These are phyloP conservation scores for Globisporangium spinosum DNA, from an alignment of 352 stramenopile genomes.

Conservation along the genomic window DNA sequence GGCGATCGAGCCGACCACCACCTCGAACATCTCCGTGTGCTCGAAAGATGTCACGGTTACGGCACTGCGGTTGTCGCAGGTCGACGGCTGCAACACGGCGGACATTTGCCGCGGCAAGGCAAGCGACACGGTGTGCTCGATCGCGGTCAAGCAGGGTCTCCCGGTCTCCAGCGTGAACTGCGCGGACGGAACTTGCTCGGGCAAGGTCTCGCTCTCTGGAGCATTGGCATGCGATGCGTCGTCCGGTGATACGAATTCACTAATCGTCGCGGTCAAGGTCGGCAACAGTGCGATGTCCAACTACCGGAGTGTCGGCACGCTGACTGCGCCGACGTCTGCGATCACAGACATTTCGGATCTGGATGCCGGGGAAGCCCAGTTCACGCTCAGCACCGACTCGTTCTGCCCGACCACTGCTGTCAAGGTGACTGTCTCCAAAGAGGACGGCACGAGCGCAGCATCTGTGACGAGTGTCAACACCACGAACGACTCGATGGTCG, in stretches of 20 bases:
- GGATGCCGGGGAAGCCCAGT: conserved; percentile 28
- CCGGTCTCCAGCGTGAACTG: conserved; percentile 43
- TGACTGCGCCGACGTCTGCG: conserved; percentile 23
- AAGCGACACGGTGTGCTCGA: conserved; percentile 43
- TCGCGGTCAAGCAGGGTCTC: conserved; percentile 29
- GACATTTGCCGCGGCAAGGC: conserved; percentile 49
- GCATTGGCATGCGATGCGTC: conserved; percentile 46
- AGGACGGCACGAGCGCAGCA: conserved; percentile 6
- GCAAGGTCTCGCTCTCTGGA: conserved; percentile 39
- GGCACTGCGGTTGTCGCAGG: conserved; percentile 46
- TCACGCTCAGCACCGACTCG: conserved; percentile 39
- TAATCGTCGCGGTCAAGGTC: conserved; percentile 54
- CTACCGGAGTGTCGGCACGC: conserved; percentile 38
- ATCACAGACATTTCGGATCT: conserved; percentile 38
- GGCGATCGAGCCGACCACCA: conserved; percentile 21
- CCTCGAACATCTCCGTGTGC: conserved; percentile 44
- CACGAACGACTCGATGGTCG: conserved; percentile 37
- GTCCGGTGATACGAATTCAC: conserved; percentile 23
- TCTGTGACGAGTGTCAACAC: conserved; percentile 23
- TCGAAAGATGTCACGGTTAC: conserved; percentile 38
- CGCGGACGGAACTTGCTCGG: conserved; percentile 39
- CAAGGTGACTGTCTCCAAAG: conserved; percentile 30
- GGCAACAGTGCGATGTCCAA: conserved; percentile 45
- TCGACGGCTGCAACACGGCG: conserved; percentile 52
- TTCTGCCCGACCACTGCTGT: conserved; percentile 34